Evolutionary conservation across 1,284 basidiomycete species (phyloP).

Genomic region (Heterobasidion annosum): DNA sequence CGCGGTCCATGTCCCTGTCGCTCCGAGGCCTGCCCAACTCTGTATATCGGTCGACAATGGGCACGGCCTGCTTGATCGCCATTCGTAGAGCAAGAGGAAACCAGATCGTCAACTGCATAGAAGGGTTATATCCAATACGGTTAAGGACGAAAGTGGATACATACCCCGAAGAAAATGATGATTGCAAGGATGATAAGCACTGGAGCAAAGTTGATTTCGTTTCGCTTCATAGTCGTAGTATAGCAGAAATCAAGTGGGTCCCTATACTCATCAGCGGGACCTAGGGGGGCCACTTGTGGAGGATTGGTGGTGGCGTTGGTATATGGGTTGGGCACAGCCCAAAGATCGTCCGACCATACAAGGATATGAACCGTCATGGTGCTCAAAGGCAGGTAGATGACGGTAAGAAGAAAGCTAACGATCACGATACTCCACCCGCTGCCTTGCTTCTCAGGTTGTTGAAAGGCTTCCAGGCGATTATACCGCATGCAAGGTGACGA

Average conservation of each 20-base stretch:
- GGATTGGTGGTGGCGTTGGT: conserved; percentile 44
- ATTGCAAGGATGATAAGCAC: conserved; percentile 50
- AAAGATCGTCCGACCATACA: conserved; percentile 68
- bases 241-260: conserved; percentile 73
- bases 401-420: conserved; percentile 53
- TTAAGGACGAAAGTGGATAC: conserved; percentile 13
- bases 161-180: conserved; percentile 44
- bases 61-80: conserved; percentile 51
- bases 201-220: conserved; percentile 68
- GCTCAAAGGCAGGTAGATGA: conserved; percentile 62
- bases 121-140: neutral
- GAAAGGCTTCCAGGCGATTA: conserved; percentile 45
- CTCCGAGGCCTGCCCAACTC: conserved; percentile 60
- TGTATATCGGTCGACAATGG: conserved; percentile 60
- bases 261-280: conserved; percentile 46
- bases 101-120: conserved; percentile 56
- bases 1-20: conserved; percentile 53
- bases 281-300: conserved; percentile 38
- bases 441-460: conserved; percentile 29
- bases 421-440: conserved; percentile 44
- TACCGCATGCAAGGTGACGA: conserved; percentile 40
- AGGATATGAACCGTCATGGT: conserved; percentile 65
- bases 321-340: conserved; percentile 66
- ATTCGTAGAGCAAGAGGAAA: conserved; percentile 58
- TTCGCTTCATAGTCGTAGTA: conserved; percentile 63